A percentile compares a stretch with the other conserved stretches of the same genome.
Evolutionary conservation across 108 stramenopile species (phyloP).

Genomic region (Mayamaea pseudoterrestris): DNA sequence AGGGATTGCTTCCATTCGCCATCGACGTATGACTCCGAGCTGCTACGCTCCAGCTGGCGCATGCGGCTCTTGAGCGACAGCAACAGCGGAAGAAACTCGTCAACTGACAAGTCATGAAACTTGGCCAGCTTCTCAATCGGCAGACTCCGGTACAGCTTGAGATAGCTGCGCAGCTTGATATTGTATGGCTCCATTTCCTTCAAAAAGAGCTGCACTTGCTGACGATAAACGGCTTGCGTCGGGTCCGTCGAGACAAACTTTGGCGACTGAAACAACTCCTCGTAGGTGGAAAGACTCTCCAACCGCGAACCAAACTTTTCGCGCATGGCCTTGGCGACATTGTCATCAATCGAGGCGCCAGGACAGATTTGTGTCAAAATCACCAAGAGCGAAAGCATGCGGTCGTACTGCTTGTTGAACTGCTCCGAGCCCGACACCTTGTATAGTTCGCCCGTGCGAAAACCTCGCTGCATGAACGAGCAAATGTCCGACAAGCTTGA

Average conservation of each 20-base stretch:
- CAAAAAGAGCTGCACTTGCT: slow-evolving; percentile 75
- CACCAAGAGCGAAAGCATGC: slow-evolving; percentile 83
- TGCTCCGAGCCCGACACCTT: slow-evolving; percentile 68
- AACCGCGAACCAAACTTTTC: slow-evolving; percentile 86
- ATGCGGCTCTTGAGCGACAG: slow-evolving; percentile 63
- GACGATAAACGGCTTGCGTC: slow-evolving; percentile 56
- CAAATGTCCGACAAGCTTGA: slow-evolving; percentile 58
- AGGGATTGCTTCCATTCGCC: slow-evolving; percentile 38
- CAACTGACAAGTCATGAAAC: slow-evolving; percentile 45
- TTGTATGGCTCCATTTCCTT: slow-evolving; percentile 68
- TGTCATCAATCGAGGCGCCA: slow-evolving; percentile 52
- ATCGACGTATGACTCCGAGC: slow-evolving; percentile 3
- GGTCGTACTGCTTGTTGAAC: slow-evolving; percentile 69
- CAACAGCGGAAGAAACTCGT: slow-evolving; percentile 31
- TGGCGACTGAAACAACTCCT: slow-evolving; percentile 61
- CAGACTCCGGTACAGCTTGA: slow-evolving; percentile 93
- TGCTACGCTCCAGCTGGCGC: slow-evolving; percentile 44
- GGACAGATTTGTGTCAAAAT: slow-evolving; percentile 66
- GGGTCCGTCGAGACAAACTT: slow-evolving; percentile 72
- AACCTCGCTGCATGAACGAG: slow-evolving; percentile 65
- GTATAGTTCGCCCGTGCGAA: slow-evolving; percentile 76
- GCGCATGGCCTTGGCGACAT: slow-evolving; percentile 48
- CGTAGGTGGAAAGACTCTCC: slow-evolving; percentile 16
- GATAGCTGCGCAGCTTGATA: slow-evolving; percentile 81
- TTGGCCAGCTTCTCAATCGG: slow-evolving; percentile 73